These are phyloP conservation scores for Vitis riparia DNA, from an alignment of 164 flowering plant genomes.

Conservation along the genomic window DNA sequence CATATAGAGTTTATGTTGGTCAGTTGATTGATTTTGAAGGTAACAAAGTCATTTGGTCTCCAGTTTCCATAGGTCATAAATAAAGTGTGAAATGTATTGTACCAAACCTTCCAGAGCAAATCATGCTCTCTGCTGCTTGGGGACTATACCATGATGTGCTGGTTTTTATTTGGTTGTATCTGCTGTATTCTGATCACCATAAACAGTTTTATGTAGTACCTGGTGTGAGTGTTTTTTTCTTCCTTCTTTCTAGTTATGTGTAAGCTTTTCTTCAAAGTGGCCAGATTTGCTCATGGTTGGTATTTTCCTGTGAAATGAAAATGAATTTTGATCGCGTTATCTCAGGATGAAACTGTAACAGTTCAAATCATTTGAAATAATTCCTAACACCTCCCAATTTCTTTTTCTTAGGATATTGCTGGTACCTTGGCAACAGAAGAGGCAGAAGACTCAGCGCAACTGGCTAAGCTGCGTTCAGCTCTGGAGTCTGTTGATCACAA, in stretches of 20 bases:
- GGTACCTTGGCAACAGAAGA: conserved; percentile 93
- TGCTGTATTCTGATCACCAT: not conserved
- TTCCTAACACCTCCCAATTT: not conserved
- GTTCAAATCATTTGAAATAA: not conserved
- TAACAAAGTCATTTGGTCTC: too few relatives aligned
- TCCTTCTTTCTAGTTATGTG: too few relatives aligned
- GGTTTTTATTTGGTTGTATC: not conserved
- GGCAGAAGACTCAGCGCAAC: conserved; percentile 86
- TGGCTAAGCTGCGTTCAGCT: conserved; percentile 92
- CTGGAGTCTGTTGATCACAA: conserved; percentile 98
- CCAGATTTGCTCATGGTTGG: not conserved
- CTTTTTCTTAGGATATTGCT: conserved; percentile 76
- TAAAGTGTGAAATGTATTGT: too few relatives aligned
- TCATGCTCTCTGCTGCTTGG: too few relatives aligned
- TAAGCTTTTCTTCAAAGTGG: too few relatives aligned
- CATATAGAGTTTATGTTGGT: too few relatives aligned
- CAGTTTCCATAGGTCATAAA: too few relatives aligned
- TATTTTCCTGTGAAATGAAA: not conserved
- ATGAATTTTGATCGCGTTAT: not conserved
- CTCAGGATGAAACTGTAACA: not conserved
- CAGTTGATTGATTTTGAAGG: too few relatives aligned
- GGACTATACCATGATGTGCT: too few relatives aligned
- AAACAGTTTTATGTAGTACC: too few relatives aligned
- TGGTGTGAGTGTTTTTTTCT: too few relatives aligned
- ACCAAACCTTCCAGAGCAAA: too few relatives aligned